These are phyloP conservation scores for Colletotrichum filicis DNA, from an alignment of 2,329 filamentous ascomycete species.

Conservation along the genomic window DNA sequence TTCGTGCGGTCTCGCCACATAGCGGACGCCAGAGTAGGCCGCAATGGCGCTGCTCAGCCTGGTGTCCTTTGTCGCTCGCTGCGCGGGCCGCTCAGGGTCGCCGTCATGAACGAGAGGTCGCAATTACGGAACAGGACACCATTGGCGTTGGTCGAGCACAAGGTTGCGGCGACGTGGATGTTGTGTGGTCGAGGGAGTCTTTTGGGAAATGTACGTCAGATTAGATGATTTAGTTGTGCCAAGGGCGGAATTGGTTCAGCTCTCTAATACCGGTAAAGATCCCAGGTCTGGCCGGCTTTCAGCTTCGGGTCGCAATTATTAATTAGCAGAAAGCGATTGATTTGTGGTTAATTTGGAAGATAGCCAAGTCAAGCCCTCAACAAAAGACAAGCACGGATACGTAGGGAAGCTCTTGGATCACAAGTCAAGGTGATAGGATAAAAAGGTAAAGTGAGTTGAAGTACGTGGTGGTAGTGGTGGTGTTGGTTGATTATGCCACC, in stretches of 20 bases:
- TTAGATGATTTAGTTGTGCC: slow-evolving; percentile 5
- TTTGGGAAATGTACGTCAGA: not conserved
- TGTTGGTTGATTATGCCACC: not conserved
- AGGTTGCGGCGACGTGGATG: slow-evolving; percentile 3
- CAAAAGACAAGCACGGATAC: not conserved
- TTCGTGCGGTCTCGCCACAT: slow-evolving; percentile 99
- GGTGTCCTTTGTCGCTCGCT: slow-evolving; percentile 33
- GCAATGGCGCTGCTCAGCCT: slow-evolving; percentile 29
- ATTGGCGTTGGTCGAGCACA: slow-evolving; percentile 17
- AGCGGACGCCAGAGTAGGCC: slow-evolving; percentile 62
- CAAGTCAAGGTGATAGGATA: not conserved
- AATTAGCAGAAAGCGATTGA: not conserved
- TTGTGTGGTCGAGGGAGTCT: not conserved
- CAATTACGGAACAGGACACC: slow-evolving; percentile 5
- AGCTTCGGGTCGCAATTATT: slow-evolving; percentile 1
- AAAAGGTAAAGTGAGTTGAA: not conserved
- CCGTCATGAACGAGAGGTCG: slow-evolving; percentile 30
- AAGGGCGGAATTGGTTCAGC: slow-evolving; percentile 11
- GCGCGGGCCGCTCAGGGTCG: slow-evolving; percentile 30
- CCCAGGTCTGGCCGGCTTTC: slow-evolving; percentile 6
- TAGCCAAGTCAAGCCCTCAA: not conserved
- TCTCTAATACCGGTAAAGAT: slow-evolving; percentile 5
- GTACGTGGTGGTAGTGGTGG: not conserved
- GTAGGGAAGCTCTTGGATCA: not conserved
- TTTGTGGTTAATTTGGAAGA: slow-evolving; percentile 2